These are phyloP conservation scores for Pythium sukuiense DNA, from an alignment of 352 stramenopile genomes.

Conservation along the genomic window DNA sequence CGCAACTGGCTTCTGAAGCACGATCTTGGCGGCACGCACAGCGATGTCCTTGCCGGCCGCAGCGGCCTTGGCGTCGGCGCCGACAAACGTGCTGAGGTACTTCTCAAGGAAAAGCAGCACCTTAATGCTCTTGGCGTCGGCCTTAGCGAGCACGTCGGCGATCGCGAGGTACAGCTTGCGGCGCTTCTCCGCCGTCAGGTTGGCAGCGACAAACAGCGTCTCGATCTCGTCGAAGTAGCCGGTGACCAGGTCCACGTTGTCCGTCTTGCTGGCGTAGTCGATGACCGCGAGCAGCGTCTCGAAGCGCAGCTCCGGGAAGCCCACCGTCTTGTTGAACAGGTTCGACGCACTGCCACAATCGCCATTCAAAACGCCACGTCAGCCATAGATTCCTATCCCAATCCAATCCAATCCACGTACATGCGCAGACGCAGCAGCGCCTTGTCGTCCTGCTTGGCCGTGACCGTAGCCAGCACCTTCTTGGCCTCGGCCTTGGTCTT, in stretches of 20 bases:
- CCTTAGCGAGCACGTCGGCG: constrained; percentile 63
- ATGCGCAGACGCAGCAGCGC: constrained; percentile 70
- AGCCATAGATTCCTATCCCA: constrained; percentile 6
- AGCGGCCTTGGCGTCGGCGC: constrained; percentile 54
- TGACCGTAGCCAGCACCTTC: constrained; percentile 51
- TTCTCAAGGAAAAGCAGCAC: constrained; percentile 74
- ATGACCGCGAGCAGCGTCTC: constrained; percentile 65
- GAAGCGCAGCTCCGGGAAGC: constrained; percentile 63
- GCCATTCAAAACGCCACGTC: background rate
- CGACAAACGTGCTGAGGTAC: constrained; percentile 60
- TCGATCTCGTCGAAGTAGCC: constrained; percentile 75
- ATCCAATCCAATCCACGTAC: constrained; percentile 31
- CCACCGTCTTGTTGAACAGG: constrained; percentile 75
- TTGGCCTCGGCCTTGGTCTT: constrained; percentile 35
- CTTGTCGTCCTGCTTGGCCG: constrained; percentile 50
- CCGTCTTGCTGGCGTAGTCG: constrained; percentile 50
- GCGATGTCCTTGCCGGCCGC: constrained; percentile 71
- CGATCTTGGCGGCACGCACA: constrained; percentile 77
- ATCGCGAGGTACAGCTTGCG: constrained; percentile 68
- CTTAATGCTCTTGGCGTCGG: constrained; percentile 45
- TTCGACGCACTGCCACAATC: constrained; percentile 46
- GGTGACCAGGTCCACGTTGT: constrained; percentile 59
- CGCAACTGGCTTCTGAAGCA: constrained; percentile 89
- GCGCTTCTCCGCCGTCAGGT: constrained; percentile 48
- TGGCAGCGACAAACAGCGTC: constrained; percentile 44